Evolutionary conservation across 257 asterid species (phyloP).

Genomic region (Lithospermum erythrorhizon): DNA sequence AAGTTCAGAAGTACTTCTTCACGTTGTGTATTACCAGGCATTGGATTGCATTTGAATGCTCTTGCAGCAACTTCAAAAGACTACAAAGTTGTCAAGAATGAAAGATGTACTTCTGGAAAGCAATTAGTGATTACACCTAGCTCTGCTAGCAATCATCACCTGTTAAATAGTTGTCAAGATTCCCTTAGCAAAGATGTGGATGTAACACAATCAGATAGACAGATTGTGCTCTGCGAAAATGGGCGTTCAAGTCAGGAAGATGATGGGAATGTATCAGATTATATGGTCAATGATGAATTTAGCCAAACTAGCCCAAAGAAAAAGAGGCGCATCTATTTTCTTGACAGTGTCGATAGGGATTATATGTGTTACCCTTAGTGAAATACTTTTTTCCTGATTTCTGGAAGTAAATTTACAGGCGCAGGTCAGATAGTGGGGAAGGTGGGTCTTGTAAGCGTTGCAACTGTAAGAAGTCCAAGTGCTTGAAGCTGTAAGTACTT

Average conservation of each 20-base stretch:
- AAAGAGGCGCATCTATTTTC: constrained; percentile 44
- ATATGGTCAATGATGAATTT: constrained; percentile 40
- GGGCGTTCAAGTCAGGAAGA: constrained; percentile 34
- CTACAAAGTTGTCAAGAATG: constrained; percentile 34
- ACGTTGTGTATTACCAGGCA: constrained; percentile 53
- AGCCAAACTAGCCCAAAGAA: constrained; percentile 78
- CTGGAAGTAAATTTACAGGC: constrained; percentile 34
- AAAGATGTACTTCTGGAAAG: constrained; percentile 43
- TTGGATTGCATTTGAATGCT: constrained; percentile 90
- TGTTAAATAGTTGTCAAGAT: constrained; percentile 29
- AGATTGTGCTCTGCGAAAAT: constrained; percentile 28
- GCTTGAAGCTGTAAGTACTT: constrained; percentile 84
- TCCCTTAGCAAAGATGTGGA: constrained; percentile 19
- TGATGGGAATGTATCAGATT: constrained; percentile 27
- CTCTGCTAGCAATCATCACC: constrained; percentile 35
- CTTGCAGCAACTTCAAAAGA: constrained; percentile 67
- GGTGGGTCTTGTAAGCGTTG: constrained; percentile 78
- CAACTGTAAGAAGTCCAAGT: constrained; percentile 92
- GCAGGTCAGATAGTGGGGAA: constrained; percentile 51
- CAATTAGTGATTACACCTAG: constrained; percentile 44
- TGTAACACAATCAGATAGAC: constrained; percentile 27
- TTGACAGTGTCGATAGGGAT: neutral
- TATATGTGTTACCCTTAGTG: neutral
- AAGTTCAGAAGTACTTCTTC: constrained; percentile 33
- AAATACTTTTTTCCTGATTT: constrained; percentile 6